Base-by-base conservation (phyloP, 257 asterid species). In the Echites panduratus region DNA sequence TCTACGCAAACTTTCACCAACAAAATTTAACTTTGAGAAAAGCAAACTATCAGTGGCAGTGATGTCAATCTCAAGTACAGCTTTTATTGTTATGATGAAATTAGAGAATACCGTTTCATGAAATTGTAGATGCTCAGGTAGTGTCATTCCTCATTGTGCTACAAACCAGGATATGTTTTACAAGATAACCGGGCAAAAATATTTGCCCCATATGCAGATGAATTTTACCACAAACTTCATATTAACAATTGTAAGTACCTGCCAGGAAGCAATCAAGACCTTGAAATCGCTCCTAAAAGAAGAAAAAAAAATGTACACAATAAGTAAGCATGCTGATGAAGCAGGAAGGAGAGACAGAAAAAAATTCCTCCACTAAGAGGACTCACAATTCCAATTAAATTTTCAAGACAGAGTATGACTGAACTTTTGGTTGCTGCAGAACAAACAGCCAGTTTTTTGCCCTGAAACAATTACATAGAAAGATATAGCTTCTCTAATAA, bases 351-450 rank as follows among this genome's bases (percentile, higher is more conserved):
- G 17, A 9, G 8, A 50, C 16, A 61, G 76, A 83, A 44, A 52
- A 24, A 65, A 59, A 38, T 9, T 35, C 52, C 26, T 48, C 32
- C 48, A 49, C 13, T 53, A 3, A 2, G 27, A 76, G 53, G 32
- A 16, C 80, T 82, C 76, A 94, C 99, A 87, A 84, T 77, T 78
- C 99, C 98, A 22, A 91, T 87, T 63, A 94, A 92, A 88, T 86
- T 89, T 79, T 94, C 99, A 77, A 95, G 85, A 74, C 98, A 89
- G 29, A 95, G 80, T 79, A 95, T 65, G 73, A 95, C 99, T 44
- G 99, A 91, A 79, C 98, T 94, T 81, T 94, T 94, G 54, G 99
- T 94, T 79, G 98, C 97, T 58, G 99, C 97, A 70, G 99, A 94
- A 87, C 99, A 94, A 81, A 94, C 97, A 7, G 98, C 97, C 13